A percentile compares a stretch with the other conserved stretches of the same genome.
Conservation (phyloP, 768 basidiomycete genomes). For the Lyophyllum semitale region DNA sequence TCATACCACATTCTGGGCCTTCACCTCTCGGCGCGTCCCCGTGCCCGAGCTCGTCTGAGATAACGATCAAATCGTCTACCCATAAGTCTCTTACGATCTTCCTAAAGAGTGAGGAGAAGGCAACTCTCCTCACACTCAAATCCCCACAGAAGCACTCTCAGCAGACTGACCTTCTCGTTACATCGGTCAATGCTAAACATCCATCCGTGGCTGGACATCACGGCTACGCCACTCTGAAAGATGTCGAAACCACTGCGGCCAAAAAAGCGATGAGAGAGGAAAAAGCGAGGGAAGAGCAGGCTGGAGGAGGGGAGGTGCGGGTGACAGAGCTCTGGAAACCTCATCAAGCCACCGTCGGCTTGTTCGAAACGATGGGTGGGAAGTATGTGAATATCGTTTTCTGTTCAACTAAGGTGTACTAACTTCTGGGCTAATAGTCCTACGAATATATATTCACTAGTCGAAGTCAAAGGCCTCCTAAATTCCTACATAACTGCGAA, state of each 20-base stretch:
- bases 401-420: not conserved
- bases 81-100: slow-evolving; percentile 84
- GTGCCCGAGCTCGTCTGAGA: slow-evolving; percentile 39
- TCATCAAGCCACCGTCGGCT: slow-evolving; percentile 48
- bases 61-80: slow-evolving; percentile 77
- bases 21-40: slow-evolving; percentile 24
- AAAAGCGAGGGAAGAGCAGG: slow-evolving; percentile 45
- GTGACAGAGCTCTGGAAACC: slow-evolving; percentile 81
- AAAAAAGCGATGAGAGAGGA: slow-evolving; percentile 59
- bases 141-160: slow-evolving; percentile 48
- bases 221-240: slow-evolving; percentile 60
- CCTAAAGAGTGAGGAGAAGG: slow-evolving; percentile 77
- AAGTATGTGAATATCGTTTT: slow-evolving; percentile 45
- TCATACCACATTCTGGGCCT: slow-evolving; percentile 29
- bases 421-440: slow-evolving; percentile 37
- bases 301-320: slow-evolving; percentile 47
- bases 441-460: slow-evolving; percentile 51
- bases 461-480: slow-evolving; percentile 58
- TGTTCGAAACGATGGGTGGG: slow-evolving; percentile 66
- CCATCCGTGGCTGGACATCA: slow-evolving; percentile 54
- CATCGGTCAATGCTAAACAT: slow-evolving; percentile 57
- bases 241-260: slow-evolving; percentile 63
- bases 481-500: slow-evolving; percentile 64
- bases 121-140: slow-evolving; percentile 71
- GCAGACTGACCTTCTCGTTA: slow-evolving; percentile 56